phyloP scores from a whole-genome alignment of 2,329 filamentous ascomycete species.

The Ceratocystis cubensis region DNA sequence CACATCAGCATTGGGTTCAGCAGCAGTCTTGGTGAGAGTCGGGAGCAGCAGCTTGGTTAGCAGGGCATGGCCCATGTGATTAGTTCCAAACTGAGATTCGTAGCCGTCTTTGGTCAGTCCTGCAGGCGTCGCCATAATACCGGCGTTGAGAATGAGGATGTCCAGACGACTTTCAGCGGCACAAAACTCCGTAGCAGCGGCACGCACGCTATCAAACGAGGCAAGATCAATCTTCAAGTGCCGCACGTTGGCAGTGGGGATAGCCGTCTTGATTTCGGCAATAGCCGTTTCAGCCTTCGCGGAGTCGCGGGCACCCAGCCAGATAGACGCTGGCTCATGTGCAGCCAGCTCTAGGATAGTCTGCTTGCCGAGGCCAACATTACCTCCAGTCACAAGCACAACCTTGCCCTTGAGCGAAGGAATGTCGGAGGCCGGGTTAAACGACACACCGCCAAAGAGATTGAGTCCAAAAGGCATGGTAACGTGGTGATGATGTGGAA shows the following conservation, averaged over 20 bases:
- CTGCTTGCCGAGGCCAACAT: conserved; percentile 30
- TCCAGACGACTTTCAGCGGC: conserved; percentile 26
- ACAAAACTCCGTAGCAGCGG: conserved; percentile 29
- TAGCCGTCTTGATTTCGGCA: conserved; percentile 12
- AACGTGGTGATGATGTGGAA: conserved; percentile 16
- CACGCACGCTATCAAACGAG: conserved; percentile 29
- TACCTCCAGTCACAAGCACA: conserved; percentile 34
- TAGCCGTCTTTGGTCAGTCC: conserved; percentile 31
- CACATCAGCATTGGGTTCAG: conserved; percentile 23
- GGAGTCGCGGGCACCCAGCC: conserved; percentile 35
- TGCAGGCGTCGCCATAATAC: conserved; percentile 30
- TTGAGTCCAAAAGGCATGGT: conserved; percentile 20
- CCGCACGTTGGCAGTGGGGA: conserved; percentile 25
- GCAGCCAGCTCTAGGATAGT: conserved; percentile 32
- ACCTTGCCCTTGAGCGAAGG: conserved; percentile 36
- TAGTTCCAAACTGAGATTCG: conserved; percentile 35
- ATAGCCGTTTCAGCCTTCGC: conserved; percentile 29
- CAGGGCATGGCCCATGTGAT: conserved; percentile 37
- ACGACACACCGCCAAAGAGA: conserved; percentile 20
- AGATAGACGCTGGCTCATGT: conserved; percentile 32
- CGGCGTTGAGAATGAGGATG: conserved; percentile 37
- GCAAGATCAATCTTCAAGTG: conserved; percentile 29
- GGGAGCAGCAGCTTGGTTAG: conserved; percentile 34
- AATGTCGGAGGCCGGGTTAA: conserved; percentile 34
- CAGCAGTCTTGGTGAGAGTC: conserved; percentile 26